Evolutionary conservation across 306 rosid species (phyloP).

Genomic region (Abrus pulchellus): DNA sequence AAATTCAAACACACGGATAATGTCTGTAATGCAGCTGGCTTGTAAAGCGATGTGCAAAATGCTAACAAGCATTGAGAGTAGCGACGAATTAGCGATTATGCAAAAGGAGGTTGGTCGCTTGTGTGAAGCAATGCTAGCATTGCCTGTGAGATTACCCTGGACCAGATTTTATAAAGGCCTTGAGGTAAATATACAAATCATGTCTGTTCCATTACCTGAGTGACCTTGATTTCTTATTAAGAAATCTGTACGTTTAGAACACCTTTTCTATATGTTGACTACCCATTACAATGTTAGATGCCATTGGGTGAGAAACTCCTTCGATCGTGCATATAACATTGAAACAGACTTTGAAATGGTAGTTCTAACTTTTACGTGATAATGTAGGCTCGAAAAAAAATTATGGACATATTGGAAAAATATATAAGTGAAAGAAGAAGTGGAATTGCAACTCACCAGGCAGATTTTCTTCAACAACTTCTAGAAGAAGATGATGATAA

Average conservation of each 20-base stretch:
- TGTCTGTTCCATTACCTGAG: background rate
- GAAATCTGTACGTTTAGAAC: background rate
- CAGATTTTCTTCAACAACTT: slow-evolving; percentile 71
- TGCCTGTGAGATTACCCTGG: slow-evolving; percentile 73
- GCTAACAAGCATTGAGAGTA: slow-evolving; percentile 69
- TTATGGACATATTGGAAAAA: slow-evolving; percentile 66
- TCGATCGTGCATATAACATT: background rate
- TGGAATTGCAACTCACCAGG: slow-evolving; percentile 38
- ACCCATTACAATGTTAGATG: too few relatives aligned
- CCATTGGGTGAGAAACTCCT: too few relatives aligned
- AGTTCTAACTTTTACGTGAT: slow-evolving; percentile 28
- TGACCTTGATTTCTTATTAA: background rate
- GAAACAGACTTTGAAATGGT: background rate
- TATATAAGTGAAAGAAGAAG: slow-evolving; percentile 67
- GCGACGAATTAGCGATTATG: slow-evolving; percentile 55
- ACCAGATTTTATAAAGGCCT: slow-evolving; percentile 81
- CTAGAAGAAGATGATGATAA: slow-evolving; percentile 52
- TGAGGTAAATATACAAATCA: slow-evolving; percentile 61
- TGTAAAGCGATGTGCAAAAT: slow-evolving; percentile 89
- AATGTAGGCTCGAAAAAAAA: slow-evolving; percentile 74
- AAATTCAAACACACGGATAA: background rate
- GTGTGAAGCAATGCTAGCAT: slow-evolving; percentile 83
- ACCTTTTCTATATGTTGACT: too few relatives aligned
- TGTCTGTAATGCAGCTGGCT: slow-evolving; percentile 61
- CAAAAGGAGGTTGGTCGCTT: slow-evolving; percentile 60